Evolutionary conservation across 2,329 filamentous ascomycete genomes (phyloP), one percentile per base, ranked within the genome.

Genomic region (Hypoxylon sp.): DNA sequence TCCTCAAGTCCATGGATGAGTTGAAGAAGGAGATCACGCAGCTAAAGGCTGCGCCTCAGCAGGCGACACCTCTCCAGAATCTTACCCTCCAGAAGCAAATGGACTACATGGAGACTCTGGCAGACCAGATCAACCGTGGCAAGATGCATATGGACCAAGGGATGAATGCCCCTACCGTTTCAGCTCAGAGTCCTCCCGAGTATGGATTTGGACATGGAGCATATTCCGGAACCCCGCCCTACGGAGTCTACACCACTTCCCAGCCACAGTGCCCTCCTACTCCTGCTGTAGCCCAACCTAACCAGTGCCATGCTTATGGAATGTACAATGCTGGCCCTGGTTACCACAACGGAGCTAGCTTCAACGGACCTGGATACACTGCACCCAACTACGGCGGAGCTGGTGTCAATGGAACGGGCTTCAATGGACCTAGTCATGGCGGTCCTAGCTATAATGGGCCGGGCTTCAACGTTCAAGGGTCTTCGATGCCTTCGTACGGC

Each of bases 1-100:
- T 64, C 8, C 30, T 32, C 11, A 44, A 42, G 18, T 48, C 38
- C n/a, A 44, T 67, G 16, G 11, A 11, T 6, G 44, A 51, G n/a
- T 5, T 67, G 26, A 64, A 40, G 40, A 38, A 30, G 2, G 54
- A 67, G 4, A 22, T 67, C 7, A 49, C 26, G n/a, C 33, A 56
- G 16, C 24, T 61, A 1, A 61, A 50, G 26, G 40, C 50, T 18
- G 24, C 42, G 2, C 24, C 52, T 8, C 28, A 18, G 14, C 42
- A 38, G 20, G 8, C 33, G 3, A 28, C 33, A 1, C n/a, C 11
- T 5, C 36, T 24, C n/a, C 30, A 22, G 36, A 20, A 11, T 16
- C 11, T 22, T 16, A 6, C n/a, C 3, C 32, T 56, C 9, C 32
- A 20, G 11, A 32, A 46, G n/a, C 62, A 61, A 12, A n/a, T 65